These are phyloP conservation scores for Trichomonas vaginalis DNA, from an alignment of 208 protist genomes.

Conservation along the genomic window DNA sequence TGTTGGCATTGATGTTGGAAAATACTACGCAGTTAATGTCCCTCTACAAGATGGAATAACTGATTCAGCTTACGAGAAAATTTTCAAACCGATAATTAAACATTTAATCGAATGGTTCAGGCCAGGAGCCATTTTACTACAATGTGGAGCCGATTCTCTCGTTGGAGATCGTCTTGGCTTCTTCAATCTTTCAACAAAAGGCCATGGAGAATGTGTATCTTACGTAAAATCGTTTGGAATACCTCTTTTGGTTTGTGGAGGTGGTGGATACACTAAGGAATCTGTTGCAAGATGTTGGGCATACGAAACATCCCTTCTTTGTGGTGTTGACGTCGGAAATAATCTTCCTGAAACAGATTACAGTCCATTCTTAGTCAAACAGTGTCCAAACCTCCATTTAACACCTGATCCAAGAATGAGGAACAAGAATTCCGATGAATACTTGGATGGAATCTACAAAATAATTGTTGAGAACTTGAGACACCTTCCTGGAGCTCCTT, in stretches of 20 bases:
- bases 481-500: not conserved
- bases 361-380: not conserved
- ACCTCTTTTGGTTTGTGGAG: not conserved
- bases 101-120: constrained; percentile 70
- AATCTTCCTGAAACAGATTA: not conserved
- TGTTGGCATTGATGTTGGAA: constrained; percentile 50
- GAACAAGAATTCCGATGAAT: constrained; percentile 46
- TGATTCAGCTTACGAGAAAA: constrained; percentile 59
- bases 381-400: constrained; percentile 43
- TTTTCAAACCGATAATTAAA: constrained; percentile 73
- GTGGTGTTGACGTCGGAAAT: not conserved
- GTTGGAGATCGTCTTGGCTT: constrained; percentile 82
- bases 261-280: constrained; percentile 15
- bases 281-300: constrained; percentile 16
- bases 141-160: constrained; percentile 94
- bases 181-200: constrained; percentile 72
- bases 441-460: not conserved
- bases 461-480: not conserved
- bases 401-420: constrained; percentile 37
- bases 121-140: constrained; percentile 85
- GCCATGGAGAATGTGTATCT: constrained; percentile 70
- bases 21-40: constrained; percentile 63
- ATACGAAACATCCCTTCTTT: not conserved
- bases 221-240: not conserved
- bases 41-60: constrained; percentile 54